phyloP scores from a whole-genome alignment of 2,329 filamentous ascomycete species.

The Fusarium devonianum region DNA sequence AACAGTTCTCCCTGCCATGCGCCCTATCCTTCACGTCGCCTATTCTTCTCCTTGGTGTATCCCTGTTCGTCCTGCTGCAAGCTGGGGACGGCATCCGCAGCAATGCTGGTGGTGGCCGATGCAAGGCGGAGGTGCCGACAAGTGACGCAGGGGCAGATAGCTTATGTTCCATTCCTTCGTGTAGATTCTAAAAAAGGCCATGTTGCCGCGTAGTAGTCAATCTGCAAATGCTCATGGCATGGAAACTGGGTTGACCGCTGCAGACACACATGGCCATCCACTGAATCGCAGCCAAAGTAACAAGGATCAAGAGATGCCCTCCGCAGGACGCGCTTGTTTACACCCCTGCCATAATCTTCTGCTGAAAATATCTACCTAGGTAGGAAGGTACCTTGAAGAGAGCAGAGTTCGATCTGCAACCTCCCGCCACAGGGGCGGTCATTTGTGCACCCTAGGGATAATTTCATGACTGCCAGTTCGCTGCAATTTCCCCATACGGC shows the following conservation, averaged over 20 bases:
- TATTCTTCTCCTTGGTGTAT: background rate
- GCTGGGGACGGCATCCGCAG: background rate
- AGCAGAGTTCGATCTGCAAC: conserved; percentile 13
- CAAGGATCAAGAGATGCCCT: conserved; percentile 3
- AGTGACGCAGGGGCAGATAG: conserved; percentile 1
- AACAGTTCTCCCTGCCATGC: background rate
- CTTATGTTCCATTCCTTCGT: conserved; percentile 6
- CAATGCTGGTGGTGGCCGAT: background rate
- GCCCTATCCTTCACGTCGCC: background rate
- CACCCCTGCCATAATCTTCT: conserved; percentile 15
- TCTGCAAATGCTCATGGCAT: background rate
- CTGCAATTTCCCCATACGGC: conserved; percentile 38
- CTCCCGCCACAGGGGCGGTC: conserved; percentile 25
- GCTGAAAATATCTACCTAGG: conserved; percentile 29
- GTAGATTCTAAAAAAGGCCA: background rate
- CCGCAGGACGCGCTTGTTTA: conserved; percentile 11
- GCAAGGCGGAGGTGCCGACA: conserved; percentile 4
- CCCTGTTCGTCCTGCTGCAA: background rate
- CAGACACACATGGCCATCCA: background rate
- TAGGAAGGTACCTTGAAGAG: conserved; percentile 23
- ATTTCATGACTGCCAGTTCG: conserved; percentile 32
- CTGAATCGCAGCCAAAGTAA: background rate
- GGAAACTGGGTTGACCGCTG: background rate
- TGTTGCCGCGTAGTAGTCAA: background rate
- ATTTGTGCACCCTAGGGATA: conserved; percentile 16